Evolutionary conservation across 1,284 basidiomycete genomes (phyloP), one percentile per base, ranked within the genome.

Genomic region (Heliocybe sulcata): DNA sequence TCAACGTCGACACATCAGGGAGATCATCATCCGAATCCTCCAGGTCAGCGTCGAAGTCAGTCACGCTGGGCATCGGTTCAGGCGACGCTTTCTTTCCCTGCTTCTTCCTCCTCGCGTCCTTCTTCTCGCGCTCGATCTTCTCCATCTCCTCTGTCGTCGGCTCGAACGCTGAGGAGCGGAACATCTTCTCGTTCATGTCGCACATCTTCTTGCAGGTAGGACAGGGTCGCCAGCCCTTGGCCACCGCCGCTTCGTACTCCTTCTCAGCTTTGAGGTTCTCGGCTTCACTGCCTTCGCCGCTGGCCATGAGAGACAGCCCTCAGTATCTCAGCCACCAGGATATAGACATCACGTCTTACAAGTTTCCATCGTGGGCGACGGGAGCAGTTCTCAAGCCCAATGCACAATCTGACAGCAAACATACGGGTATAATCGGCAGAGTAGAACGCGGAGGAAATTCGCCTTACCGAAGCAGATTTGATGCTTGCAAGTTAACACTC

Each of bases 181-280:
- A 87, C 22, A 81, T 67, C 48, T 74, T 73, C 29, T 70, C 66
- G 0, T 66, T 67, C n/a, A 83, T 66, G 61, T 82, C 76, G 53
- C 69, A 70, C 79, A 81, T 80, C 66, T 76, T 77, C 65, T 77
- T 78, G 68, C 82, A 83, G 0, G 73, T 79, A 4, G 82, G 82
- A 83, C 83, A 85, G 51, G 81, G 83, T 53, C 81, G 75, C 45
- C 76, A 69, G 16, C 81, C 81, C 65, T 81, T 82, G 0, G 79
- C 73, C 3, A 68, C 73, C 9, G 81, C 82, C 2, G 67, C 67
- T 63, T 84, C 82, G 58, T 76, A 83, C 47, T 74, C 72, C 57
- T 77, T 80, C 68, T 85, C 82, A 1, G 66, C 67, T 19, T 69
- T 75, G 0, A 76, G 58, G 60, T 84, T 84, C 58, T 81, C 76